These are phyloP conservation scores for Saturnispora bothae DNA, from an alignment of 805 yeast species.

Conservation along the genomic window DNA sequence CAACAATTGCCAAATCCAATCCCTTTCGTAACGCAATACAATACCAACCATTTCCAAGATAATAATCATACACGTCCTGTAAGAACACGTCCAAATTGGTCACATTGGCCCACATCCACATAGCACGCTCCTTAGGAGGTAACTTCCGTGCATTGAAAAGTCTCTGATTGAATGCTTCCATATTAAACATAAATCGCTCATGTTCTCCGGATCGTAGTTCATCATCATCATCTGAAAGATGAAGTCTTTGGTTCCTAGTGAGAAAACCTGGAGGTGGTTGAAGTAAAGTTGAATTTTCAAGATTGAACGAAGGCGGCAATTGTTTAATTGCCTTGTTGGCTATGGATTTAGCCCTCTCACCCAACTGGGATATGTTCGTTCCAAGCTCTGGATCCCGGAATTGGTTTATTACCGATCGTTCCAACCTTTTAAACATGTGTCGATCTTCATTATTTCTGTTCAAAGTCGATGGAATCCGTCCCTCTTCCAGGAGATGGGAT, in stretches of 20 bases:
- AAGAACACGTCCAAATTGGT: conserved; percentile 83
- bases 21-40: conserved; percentile 62
- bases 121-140: conserved; percentile 64
- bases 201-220: not conserved
- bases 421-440: conserved; percentile 8
- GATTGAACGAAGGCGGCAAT: conserved; percentile 16
- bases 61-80: conserved; percentile 74
- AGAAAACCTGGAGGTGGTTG: conserved; percentile 12
- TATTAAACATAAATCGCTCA: not conserved
- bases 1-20: conserved; percentile 61
- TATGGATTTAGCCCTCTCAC: conserved; percentile 20
- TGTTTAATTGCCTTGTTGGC: conserved; percentile 20
- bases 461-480: not conserved
- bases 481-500: conserved; percentile 20
- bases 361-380: conserved; percentile 17
- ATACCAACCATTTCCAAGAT: conserved; percentile 71
- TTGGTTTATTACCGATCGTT: conserved; percentile 15
- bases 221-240: not conserved
- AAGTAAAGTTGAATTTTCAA: conserved; percentile 5
- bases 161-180: not conserved
- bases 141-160: conserved; percentile 26
- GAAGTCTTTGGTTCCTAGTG: not conserved
- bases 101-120: conserved; percentile 96
- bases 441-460: conserved; percentile 9
- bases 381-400: conserved; percentile 14